A percentile compares a stretch with the other conserved stretches of the same genome.
phyloP scores from a whole-genome alignment of 78 protist species.

The Protostelium mycophagum region DNA sequence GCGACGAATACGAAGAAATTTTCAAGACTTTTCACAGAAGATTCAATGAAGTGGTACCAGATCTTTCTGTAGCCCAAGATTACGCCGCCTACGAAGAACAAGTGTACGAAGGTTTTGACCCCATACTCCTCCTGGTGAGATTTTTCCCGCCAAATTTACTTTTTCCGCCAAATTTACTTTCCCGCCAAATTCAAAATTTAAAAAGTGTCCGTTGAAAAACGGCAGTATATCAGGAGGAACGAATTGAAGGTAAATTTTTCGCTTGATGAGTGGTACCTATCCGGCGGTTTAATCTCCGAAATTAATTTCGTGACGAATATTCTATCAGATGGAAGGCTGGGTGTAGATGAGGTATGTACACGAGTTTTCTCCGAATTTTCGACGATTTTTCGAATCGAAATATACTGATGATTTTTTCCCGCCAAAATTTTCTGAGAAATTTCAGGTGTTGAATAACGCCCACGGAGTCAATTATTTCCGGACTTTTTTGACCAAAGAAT shows the following conservation, averaged over 20 bases:
- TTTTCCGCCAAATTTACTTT: background rate
- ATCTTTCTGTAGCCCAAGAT: background rate
- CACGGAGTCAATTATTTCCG: background rate
- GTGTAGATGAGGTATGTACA: background rate
- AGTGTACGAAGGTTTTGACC: background rate
- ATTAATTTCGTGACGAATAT: background rate
- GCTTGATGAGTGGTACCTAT: background rate
- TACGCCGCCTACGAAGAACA: background rate
- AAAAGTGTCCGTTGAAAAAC: background rate
- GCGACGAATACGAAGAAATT: background rate
- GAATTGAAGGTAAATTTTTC: background rate
- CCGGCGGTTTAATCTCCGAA: background rate
- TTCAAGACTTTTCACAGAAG: background rate
- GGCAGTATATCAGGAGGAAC: background rate
- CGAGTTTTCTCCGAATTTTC: background rate
- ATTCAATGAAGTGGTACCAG: background rate
- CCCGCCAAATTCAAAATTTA: background rate
- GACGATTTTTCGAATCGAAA: background rate
- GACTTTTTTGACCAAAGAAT: background rate
- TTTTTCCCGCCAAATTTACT: background rate
- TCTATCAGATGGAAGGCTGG: background rate
- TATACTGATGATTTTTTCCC: no score
- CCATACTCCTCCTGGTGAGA: background rate
- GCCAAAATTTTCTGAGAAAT: no score
- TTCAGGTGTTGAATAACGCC: background rate